Percentiles rank a stretch among this genome's conserved stretches.
Conservation (phyloP, 805 yeast genomes). For the Kodamaea leandrae region DNA sequence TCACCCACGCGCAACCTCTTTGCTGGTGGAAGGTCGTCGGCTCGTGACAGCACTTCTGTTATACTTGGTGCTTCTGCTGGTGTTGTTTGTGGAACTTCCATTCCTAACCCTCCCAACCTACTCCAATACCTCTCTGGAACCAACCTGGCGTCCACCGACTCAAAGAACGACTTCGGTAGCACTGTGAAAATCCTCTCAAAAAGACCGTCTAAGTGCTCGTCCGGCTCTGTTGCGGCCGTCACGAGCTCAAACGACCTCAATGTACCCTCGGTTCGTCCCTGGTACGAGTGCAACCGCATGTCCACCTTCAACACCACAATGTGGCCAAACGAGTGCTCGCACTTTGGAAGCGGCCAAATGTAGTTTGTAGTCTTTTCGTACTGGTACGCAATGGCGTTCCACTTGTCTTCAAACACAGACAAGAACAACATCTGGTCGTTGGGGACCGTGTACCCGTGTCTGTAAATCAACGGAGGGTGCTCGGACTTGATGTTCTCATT, state of each 20-base stretch:
- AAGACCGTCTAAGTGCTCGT: conserved; percentile 3
- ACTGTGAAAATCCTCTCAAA: conserved; percentile 5
- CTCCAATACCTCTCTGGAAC: conserved; percentile 4
- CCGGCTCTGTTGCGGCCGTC: neutral
- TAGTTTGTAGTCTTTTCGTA: neutral
- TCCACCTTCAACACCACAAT: conserved; percentile 3
- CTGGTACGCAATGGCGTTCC: conserved; percentile 3
- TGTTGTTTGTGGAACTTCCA: too few species aligned
- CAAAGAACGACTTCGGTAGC: conserved; percentile 3
- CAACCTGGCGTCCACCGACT: conserved; percentile 1
- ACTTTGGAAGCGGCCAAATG: neutral
- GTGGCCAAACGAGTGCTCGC: conserved; percentile 1
- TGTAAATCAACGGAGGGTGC: conserved; percentile 1
- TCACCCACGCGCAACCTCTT: neutral
- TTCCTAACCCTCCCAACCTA: neutral
- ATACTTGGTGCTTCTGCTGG: too few species aligned
- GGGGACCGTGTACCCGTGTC: conserved; percentile 1
- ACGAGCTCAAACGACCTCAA: conserved; percentile 5
- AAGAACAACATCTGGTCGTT: conserved; percentile 3
- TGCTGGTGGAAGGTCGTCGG: too few species aligned
- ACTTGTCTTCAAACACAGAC: conserved; percentile 2
- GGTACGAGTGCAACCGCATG: conserved; percentile 5
- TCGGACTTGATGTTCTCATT: neutral
- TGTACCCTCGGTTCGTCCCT: conserved; percentile 6
- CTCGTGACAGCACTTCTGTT: too few species aligned